These are phyloP conservation scores for Termitomyces sp. DNA, from an alignment of 768 basidiomycete species.

Conservation along the genomic window DNA sequence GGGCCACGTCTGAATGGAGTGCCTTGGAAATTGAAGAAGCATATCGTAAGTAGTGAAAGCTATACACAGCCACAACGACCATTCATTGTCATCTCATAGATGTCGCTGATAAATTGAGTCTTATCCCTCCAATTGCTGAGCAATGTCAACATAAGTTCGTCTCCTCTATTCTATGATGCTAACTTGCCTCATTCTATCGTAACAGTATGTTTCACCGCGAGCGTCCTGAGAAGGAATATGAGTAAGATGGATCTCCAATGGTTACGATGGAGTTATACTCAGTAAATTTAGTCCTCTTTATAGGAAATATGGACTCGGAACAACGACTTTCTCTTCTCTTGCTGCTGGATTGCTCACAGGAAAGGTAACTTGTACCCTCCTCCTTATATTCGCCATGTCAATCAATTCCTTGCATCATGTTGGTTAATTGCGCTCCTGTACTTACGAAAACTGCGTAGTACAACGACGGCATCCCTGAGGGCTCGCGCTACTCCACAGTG, in stretches of 20 bases:
- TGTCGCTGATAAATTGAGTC: slow-evolving; percentile 58
- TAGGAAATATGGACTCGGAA: slow-evolving; percentile 59
- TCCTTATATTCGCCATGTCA: too few relatives aligned
- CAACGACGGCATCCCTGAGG: slow-evolving; percentile 70
- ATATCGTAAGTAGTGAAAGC: slow-evolving; percentile 26
- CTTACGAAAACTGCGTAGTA: slow-evolving; percentile 32
- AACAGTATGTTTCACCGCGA: slow-evolving; percentile 73
- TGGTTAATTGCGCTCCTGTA: not conserved
- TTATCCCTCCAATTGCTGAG: slow-evolving; percentile 70
- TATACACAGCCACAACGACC: not conserved
- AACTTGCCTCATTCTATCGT: not conserved
- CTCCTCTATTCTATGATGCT: not conserved
- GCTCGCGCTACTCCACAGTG: slow-evolving; percentile 63
- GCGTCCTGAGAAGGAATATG: slow-evolving; percentile 75
- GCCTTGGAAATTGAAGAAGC: slow-evolving; percentile 57
- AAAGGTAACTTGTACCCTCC: slow-evolving; percentile 36
- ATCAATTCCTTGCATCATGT: not conserved
- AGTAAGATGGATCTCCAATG: slow-evolving; percentile 21
- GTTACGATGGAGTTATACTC: not conserved
- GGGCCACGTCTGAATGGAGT: slow-evolving; percentile 71
- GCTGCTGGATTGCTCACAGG: slow-evolving; percentile 72
- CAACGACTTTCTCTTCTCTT: slow-evolving; percentile 74
- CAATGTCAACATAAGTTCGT: slow-evolving; percentile 68
- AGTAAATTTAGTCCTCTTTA: slow-evolving; percentile 44
- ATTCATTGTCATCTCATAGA: slow-evolving; percentile 27